Evolutionary conservation across 179 eudicot species (phyloP), one percentile per base, ranked within the genome.

Genomic region (Silene noctiflora): DNA sequence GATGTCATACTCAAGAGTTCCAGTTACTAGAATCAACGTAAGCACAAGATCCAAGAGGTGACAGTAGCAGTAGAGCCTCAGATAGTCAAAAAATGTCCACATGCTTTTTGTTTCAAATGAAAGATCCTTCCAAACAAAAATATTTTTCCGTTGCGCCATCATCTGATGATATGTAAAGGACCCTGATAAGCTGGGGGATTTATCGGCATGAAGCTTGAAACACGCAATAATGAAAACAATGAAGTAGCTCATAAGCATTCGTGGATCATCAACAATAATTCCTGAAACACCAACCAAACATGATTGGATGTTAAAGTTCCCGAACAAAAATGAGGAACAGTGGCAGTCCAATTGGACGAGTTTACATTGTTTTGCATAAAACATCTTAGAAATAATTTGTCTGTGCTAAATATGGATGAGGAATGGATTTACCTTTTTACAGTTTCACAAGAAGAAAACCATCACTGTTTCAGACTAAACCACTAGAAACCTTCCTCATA

Each of bases 21-120:
- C 99, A 25, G 99, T 96, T 17, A 96, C 82, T 74, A 96, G 74
- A 76, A 96, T 86, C 84, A 96, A 80, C 42, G 96, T 89, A 80
- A 93, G 98, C 78, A 96, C 99, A 53, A 96, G 92, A 85, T 96
- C 99, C 86, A 96, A 76, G n/a, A 96, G 90, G 84, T 96, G 99
- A 84, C 99, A 96, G 80, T 96, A 96, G 80, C 98, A 96, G 84
- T 96, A 96, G 75, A 96, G 91, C 84, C 97, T 91, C 81, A 96
- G 70, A 83, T 93, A 96, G 79, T 96, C 99, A 75, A 96, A 90
- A 77, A 91, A 80, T 77, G 99, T 96, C 99, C 99, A 96, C 94
- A 96, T 88, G 85, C 98, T 85, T 85, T 96, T 96, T 73, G 99
- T 96, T 84, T 96, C 99, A 69, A 93, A 90, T 72, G 99, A 91